phyloP scores from a whole-genome alignment of 2,329 filamentous ascomycete species.

The Exophiala sp. region DNA sequence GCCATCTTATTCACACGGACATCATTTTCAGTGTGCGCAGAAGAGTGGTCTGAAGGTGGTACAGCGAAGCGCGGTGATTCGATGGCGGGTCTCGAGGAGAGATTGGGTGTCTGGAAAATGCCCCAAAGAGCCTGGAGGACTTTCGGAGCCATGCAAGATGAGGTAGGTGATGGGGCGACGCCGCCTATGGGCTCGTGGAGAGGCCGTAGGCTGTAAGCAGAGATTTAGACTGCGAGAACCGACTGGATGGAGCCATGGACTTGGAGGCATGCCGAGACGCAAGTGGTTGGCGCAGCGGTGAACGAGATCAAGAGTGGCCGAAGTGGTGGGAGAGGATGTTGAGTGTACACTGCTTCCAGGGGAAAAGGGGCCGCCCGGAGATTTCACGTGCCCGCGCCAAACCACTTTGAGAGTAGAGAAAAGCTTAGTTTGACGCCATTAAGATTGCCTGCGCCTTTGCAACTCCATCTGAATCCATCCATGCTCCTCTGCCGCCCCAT shows the following conservation, averaged over 20 bases:
- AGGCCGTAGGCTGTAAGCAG: not conserved
- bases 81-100: conserved; percentile 4
- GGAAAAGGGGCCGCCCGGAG: conserved; percentile 15
- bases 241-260: not conserved
- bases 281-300: conserved; percentile 11
- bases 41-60: too few relatives aligned
- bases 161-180: conserved; percentile 12
- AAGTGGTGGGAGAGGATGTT: too few relatives aligned
- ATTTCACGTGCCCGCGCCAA: conserved; percentile 12
- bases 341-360: too few relatives aligned
- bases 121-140: not conserved
- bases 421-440: conserved; percentile 27
- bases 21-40: not conserved
- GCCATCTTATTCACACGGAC: not conserved
- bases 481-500: too few relatives aligned
- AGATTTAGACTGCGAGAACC: conserved; percentile 8
- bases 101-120: conserved; percentile 19
- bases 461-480: conserved; percentile 2
- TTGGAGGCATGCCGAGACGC: not conserved
- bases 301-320: too few relatives aligned
- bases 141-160: conserved; percentile 19
- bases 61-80: conserved; percentile 1
- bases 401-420: conserved; percentile 4
- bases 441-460: conserved; percentile 19
- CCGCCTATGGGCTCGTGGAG: not conserved